Base-by-base conservation (phyloP, 352 stramenopile species). In the Pythium pectinolyticum region DNA sequence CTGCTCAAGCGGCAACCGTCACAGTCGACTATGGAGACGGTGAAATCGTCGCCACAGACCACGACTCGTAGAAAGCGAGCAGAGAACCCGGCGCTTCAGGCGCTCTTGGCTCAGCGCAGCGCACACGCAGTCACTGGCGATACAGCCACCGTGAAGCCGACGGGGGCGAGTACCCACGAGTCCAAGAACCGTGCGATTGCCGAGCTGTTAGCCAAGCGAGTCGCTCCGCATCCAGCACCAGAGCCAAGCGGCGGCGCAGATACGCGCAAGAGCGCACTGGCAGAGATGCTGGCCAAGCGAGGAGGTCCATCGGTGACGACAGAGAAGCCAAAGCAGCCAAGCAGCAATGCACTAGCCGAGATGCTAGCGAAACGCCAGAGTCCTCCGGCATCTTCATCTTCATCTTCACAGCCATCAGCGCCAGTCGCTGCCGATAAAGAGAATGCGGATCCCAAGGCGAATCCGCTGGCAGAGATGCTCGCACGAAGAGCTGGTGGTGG, bases 401-500 rank as follows among this genome's bases (percentile, higher is more conserved):
- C 24, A 22, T 6, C 15, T 12, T 52, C 50, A 39, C 14, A 39
- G 24, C n/a, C 34, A 12, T n/a, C n/a, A n/a, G n/a, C n/a, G n/a
- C n/a, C n/a, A n/a, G n/a, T n/a, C n/a, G 34, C 3, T 47, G 56
- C 15, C 53, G 30, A 31, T 19, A 66, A 52, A 57, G 32, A 50
- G 32, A 25, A 50, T 45, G n/a, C 50, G 0, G 52, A 54, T 39
- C 47, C 17, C 9, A 63, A 59, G 47, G 15, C 46, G 2, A 70
- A 70, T 27, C 58, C 69, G 22, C 43, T 77, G 24, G 63, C 61
- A 15, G 66, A 72, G 35, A 80, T 77, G 69, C 69, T 80, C 7
- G 63, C 64, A 14, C 69, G 72, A 5, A 60, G 65, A 37, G 45
- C 66, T 58, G 73, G 66, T n/a, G 53, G 70, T 27, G 39, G 66